A percentile compares a stretch with the other conserved stretches of the same genome.
Evolutionary conservation across 768 basidiomycete genomes (phyloP).

Genomic region (Leucocoprinus sp.): DNA sequence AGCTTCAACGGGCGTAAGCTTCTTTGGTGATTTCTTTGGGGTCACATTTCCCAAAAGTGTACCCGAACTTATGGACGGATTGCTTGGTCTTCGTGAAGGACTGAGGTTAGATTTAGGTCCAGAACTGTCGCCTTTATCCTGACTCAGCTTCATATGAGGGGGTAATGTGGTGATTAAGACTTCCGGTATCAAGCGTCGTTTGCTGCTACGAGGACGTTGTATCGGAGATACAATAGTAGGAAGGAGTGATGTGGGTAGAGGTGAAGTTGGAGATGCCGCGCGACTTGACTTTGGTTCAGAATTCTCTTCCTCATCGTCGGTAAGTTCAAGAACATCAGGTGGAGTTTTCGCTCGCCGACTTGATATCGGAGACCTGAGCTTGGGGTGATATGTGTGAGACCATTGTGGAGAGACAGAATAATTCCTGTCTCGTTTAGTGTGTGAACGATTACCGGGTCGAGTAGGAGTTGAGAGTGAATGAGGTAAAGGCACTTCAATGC

Average conservation of each 20-base stretch:
- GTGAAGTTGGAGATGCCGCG: background rate
- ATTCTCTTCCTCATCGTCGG: background rate
- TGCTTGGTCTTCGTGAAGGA: background rate
- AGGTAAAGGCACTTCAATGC: background rate
- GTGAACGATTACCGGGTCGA: background rate
- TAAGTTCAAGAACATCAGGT: constrained; percentile 6
- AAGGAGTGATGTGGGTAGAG: background rate
- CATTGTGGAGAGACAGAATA: background rate
- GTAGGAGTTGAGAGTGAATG: background rate
- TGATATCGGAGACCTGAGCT: background rate
- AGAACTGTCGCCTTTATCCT: background rate
- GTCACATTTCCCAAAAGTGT: background rate
- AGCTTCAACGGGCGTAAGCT: background rate
- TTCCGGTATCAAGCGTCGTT: background rate
- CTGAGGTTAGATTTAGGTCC: background rate
- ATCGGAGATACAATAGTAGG: too few species aligned
- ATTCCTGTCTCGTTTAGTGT: background rate
- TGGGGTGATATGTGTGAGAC: background rate
- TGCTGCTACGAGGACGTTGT: background rate
- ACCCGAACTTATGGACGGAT: background rate
- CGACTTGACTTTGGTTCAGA: background rate
- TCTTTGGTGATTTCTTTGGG: background rate
- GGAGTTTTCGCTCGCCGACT: background rate
- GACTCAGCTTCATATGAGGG: background rate
- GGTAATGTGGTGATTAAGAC: constrained; percentile 4